A percentile compares a stretch with the other conserved stretches of the same genome.
Evolutionary conservation across 2,329 filamentous ascomycete genomes (phyloP).

Genomic region (Trichoderma sp.): DNA sequence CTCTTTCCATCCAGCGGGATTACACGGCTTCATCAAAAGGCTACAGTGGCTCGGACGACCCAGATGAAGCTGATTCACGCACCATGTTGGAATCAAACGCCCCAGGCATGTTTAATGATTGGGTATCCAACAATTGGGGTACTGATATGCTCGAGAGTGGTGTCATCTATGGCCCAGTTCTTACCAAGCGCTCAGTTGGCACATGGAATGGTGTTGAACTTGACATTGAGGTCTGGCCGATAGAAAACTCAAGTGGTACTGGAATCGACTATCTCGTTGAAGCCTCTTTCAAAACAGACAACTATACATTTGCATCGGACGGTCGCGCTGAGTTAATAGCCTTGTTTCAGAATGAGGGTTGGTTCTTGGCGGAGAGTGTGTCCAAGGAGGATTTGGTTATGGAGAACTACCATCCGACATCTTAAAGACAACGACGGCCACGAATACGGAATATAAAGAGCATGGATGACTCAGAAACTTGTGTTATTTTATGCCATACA

Average conservation of each 20-base stretch:
- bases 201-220: slow-evolving; percentile 5
- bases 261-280: slow-evolving; percentile 18
- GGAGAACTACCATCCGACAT: slow-evolving; percentile 19
- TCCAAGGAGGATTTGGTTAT: slow-evolving; percentile 18
- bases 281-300: slow-evolving; percentile 5
- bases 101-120: slow-evolving; percentile 15
- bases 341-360: slow-evolving; percentile 2
- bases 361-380: slow-evolving; percentile 18
- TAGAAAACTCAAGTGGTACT: slow-evolving; percentile 3
- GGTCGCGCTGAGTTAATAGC: slow-evolving; percentile 6
- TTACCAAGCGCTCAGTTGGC: slow-evolving; percentile 19
- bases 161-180: slow-evolving; percentile 8
- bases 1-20: slow-evolving; percentile 14
- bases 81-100: slow-evolving; percentile 13
- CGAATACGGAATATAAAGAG: neutral
- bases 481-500: neutral
- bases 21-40: slow-evolving; percentile 16
- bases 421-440: neutral
- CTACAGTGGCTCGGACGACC: slow-evolving; percentile 18
- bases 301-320: neutral
- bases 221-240: slow-evolving; percentile 22
- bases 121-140: slow-evolving; percentile 8
- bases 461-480: neutral
- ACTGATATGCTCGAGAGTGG: slow-evolving; percentile 11
- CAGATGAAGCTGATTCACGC: neutral